Evolutionary conservation across 768 basidiomycete species (phyloP).

Genomic region (Mycena kentingensis): DNA sequence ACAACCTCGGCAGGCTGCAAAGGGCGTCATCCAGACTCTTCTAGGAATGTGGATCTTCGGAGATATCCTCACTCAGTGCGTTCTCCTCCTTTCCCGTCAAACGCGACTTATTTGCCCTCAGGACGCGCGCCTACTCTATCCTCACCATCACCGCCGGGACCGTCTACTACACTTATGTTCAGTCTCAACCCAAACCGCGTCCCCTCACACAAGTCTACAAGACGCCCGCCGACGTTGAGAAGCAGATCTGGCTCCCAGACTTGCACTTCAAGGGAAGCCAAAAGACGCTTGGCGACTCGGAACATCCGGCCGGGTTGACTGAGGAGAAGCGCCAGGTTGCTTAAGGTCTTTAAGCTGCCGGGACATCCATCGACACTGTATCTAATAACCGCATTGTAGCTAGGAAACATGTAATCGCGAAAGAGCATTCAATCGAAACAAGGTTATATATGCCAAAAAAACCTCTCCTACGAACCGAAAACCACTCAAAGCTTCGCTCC

Average conservation of each 20-base stretch:
- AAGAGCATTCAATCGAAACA: too few species aligned
- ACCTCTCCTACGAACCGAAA: neutral
- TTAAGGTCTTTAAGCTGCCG: too few species aligned
- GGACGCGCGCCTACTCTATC: conserved; percentile 65
- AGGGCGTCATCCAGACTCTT: conserved; percentile 74
- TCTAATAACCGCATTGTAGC: too few species aligned
- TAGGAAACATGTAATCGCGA: too few species aligned
- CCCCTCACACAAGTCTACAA: neutral
- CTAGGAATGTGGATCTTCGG: conserved; percentile 65
- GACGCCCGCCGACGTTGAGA: neutral
- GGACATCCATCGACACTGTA: too few species aligned
- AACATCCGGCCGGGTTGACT: neutral
- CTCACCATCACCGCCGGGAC: conserved; percentile 64
- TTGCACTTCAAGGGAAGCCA: too few species aligned
- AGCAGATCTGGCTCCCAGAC: neutral
- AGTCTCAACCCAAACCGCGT: neutral
- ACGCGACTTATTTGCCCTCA: too few species aligned
- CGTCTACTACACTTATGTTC: conserved; percentile 62
- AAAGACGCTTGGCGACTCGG: neutral
- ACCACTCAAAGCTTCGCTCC: neutral
- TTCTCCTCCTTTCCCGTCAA: conserved; percentile 5
- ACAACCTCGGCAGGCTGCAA: conserved; percentile 61
- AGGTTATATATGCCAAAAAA: too few species aligned
- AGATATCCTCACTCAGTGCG: conserved; percentile 63
- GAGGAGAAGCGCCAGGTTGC: neutral